Percentiles rank a stretch among this genome's conserved stretches.
Conservation (phyloP, 768 basidiomycete species). For the Mycena venus region DNA sequence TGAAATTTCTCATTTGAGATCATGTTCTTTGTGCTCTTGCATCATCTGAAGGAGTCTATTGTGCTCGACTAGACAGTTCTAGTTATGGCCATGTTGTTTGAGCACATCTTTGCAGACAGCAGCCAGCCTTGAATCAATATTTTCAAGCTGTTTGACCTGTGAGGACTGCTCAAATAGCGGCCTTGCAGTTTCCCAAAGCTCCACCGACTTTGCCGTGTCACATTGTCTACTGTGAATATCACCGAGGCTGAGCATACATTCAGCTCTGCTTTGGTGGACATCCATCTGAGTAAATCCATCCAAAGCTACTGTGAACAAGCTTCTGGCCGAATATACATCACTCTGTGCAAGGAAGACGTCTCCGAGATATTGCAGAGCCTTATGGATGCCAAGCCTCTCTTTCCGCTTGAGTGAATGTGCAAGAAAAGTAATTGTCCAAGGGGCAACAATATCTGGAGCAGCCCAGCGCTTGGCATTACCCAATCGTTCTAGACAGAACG, state of each 20-base stretch:
- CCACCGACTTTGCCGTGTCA: not conserved
- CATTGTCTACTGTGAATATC: not conserved
- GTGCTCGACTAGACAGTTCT: not conserved
- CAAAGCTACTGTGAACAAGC: not conserved
- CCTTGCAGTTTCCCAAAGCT: not conserved
- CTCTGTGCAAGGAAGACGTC: not conserved
- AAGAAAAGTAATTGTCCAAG: not conserved
- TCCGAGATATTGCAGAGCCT: too few relatives aligned
- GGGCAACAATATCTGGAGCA: too few relatives aligned
- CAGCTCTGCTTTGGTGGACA: not conserved
- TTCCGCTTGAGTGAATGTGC: not conserved
- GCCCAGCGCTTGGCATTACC: not conserved
- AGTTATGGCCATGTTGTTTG: not conserved
- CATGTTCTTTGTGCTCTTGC: not conserved
- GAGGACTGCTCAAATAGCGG: not conserved
- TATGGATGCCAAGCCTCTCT: not conserved
- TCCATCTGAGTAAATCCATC: conserved; percentile 2
- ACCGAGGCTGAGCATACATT: not conserved
- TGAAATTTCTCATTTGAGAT: too few relatives aligned
- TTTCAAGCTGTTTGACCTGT: not conserved
- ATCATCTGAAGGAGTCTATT: not conserved
- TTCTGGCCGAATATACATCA: not conserved
- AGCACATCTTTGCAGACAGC: not conserved
- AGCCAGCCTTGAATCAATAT: not conserved
- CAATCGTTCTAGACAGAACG: not conserved